A percentile compares a stretch with the other conserved stretches of the same genome.
These are phyloP conservation scores for Verticillium longisporum DNA, from an alignment of 2,329 filamentous ascomycete species.

Conservation along the genomic window DNA sequence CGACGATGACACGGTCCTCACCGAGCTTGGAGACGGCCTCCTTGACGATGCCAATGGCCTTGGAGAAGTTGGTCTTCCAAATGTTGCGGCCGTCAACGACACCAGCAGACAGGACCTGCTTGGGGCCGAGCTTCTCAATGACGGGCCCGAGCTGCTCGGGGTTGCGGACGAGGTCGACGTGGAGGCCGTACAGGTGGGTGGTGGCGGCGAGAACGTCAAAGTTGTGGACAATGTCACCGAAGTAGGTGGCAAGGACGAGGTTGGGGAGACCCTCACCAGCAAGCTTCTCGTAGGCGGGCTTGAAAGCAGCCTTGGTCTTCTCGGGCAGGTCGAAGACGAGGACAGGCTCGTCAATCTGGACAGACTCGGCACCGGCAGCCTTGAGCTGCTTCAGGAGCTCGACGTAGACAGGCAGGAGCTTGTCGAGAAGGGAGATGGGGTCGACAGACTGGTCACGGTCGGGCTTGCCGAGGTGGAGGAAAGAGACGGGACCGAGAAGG, in stretches of 20 bases:
- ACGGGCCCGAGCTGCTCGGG: conserved; percentile 94
- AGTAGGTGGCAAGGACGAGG: conserved; percentile 92
- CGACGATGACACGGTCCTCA: conserved; percentile 94
- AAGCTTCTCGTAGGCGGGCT: conserved; percentile 92
- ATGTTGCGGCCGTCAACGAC: conserved; percentile 99
- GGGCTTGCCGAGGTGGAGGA: conserved; percentile 96
- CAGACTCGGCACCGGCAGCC: conserved; percentile 88
- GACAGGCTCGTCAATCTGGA: conserved; percentile 97
- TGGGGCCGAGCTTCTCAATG: conserved; percentile 72
- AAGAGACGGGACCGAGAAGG: conserved; percentile 90
- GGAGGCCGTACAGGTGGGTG: conserved; percentile 58
- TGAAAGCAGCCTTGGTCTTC: conserved; percentile 95
- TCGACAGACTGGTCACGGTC: conserved; percentile 90
- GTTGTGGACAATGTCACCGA: conserved; percentile 99
- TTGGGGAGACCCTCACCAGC: conserved; percentile 74
- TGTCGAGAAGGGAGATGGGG: conserved; percentile 88
- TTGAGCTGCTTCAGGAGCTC: conserved; percentile 91
- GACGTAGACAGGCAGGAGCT: conserved; percentile 90
- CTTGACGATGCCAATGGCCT: conserved; percentile 86
- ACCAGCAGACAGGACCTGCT: conserved; percentile 89
- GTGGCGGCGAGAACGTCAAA: conserved; percentile 77
- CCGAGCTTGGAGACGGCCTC: conserved; percentile 87
- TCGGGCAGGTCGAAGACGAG: conserved; percentile 89
- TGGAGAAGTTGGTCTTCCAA: conserved; percentile 99
- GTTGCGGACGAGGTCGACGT: conserved; percentile 95